These are phyloP conservation scores for Oenanthe sinensis DNA, from an alignment of 129 eudicot genomes.

Conservation along the genomic window DNA sequence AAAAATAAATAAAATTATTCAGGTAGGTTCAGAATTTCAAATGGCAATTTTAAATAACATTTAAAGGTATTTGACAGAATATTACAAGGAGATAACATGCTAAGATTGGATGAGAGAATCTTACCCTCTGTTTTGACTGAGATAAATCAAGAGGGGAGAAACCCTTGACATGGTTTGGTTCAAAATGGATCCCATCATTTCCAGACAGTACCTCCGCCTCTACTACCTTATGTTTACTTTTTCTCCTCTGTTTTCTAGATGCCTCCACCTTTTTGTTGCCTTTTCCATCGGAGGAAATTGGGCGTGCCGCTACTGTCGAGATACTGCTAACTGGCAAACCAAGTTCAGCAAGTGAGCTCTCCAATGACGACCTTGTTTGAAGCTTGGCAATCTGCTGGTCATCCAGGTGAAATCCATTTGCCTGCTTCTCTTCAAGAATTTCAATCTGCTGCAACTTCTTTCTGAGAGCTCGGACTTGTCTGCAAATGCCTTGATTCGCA, in stretches of 20 bases:
- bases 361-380: constrained; percentile 44
- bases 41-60: neutral
- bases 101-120: neutral
- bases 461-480: constrained; percentile 62
- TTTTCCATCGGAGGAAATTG: constrained; percentile 29
- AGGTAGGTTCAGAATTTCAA: neutral
- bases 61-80: too few relatives aligned
- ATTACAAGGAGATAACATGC: neutral
- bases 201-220: constrained; percentile 30
- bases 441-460: constrained; percentile 95
- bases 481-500: constrained; percentile 38
- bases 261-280: constrained; percentile 39
- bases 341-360: constrained; percentile 71
- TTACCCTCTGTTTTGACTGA: constrained; percentile 41
- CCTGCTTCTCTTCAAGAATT: constrained; percentile 76
- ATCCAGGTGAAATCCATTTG: constrained; percentile 86
- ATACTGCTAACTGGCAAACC: constrained; percentile 66
- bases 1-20: neutral
- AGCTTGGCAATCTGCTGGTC: constrained; percentile 84
- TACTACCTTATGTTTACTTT: constrained; percentile 44
- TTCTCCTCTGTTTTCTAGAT: constrained; percentile 67
- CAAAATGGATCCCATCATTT: constrained; percentile 23
- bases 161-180: constrained; percentile 30
- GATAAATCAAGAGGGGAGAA: constrained; percentile 33
- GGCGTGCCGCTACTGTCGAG: constrained; percentile 25